A percentile compares a stretch with the other conserved stretches of the same genome.
phyloP scores from a whole-genome alignment of 108 stramenopile species.

The Bacterosira constricta region DNA sequence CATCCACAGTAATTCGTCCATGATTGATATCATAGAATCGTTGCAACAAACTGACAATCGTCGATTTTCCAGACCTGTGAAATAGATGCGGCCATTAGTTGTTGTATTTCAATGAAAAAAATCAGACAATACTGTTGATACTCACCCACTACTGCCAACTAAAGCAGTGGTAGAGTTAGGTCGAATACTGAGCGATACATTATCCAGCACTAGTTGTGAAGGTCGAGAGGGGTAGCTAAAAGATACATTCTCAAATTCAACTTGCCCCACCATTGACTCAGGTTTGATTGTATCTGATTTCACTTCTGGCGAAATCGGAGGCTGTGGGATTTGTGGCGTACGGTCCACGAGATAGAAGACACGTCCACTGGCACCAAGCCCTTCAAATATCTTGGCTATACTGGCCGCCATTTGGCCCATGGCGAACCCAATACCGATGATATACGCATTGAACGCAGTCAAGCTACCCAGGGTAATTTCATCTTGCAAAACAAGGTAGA shows the following conservation, averaged over 20 bases:
- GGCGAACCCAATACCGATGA: constrained; percentile 61
- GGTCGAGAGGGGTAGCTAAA: constrained; percentile 88
- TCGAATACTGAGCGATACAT: constrained; percentile 45
- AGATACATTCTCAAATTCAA: constrained; percentile 64
- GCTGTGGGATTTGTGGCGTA: constrained; percentile 56
- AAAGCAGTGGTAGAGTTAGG: constrained; percentile 68
- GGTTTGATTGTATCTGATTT: background rate
- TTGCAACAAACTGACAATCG: constrained; percentile 75
- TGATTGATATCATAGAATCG: constrained; percentile 78
- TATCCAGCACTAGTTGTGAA: constrained; percentile 55
- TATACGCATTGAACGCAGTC: constrained; percentile 78
- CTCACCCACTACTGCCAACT: constrained; percentile 84
- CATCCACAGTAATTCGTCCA: constrained; percentile 78
- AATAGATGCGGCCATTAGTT: too few species aligned
- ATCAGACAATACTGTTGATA: too few species aligned
- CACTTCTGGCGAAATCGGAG: background rate
- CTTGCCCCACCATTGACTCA: constrained; percentile 36
- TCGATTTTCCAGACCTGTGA: constrained; percentile 80
- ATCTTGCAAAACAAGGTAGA: constrained; percentile 64
- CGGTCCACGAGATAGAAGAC: constrained; percentile 74
- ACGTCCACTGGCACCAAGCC: constrained; percentile 64
- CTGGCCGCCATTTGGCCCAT: constrained; percentile 48
- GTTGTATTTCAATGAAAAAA: too few species aligned
- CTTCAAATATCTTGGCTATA: constrained; percentile 57
- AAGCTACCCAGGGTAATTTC: constrained; percentile 66